phyloP scores from a whole-genome alignment of 768 basidiomycete species.

The Glaciozyma antarctica region DNA sequence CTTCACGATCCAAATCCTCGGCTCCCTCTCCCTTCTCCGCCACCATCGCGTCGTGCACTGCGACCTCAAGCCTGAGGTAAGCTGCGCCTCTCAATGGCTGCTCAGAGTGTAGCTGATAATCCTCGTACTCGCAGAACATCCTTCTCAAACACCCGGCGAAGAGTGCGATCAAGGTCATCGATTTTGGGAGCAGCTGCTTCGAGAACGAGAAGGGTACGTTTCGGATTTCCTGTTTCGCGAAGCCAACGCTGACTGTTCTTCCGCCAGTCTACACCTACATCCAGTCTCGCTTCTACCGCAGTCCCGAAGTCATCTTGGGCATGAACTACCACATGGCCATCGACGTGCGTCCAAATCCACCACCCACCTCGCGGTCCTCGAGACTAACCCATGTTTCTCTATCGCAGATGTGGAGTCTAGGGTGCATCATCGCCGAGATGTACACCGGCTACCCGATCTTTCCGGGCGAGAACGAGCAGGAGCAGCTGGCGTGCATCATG shows the following conservation, averaged over 20 bases:
- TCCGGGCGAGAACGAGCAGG: constrained; percentile 97
- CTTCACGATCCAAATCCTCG: constrained; percentile 90
- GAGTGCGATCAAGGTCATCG: constrained; percentile 95
- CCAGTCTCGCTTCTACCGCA: constrained; percentile 94
- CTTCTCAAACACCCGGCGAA: constrained; percentile 87
- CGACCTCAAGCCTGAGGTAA: constrained; percentile 93
- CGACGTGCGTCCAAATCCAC: constrained; percentile 17
- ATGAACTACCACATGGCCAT: constrained; percentile 96
- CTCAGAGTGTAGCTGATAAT: background rate
- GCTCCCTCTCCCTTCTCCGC: constrained; percentile 83
- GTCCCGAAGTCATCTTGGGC: constrained; percentile 92
- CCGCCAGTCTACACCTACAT: constrained; percentile 92
- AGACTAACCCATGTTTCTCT: constrained; percentile 35
- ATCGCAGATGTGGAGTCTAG: constrained; percentile 94
- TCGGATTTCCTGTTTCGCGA: constrained; percentile 4
- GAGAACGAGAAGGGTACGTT: constrained; percentile 79
- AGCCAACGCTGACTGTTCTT: background rate
- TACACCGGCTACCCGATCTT: constrained; percentile 98
- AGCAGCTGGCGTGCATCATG: constrained; percentile 98
- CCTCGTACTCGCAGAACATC: constrained; percentile 58
- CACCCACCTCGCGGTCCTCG: too few species aligned
- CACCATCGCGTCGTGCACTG: constrained; percentile 98
- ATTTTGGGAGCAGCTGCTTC: constrained; percentile 96
- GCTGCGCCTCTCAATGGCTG: constrained; percentile 32
- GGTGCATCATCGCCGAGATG: constrained; percentile 93